Base-by-base conservation (phyloP, 106 monocot genomes). In the Acorus gramineus region DNA sequence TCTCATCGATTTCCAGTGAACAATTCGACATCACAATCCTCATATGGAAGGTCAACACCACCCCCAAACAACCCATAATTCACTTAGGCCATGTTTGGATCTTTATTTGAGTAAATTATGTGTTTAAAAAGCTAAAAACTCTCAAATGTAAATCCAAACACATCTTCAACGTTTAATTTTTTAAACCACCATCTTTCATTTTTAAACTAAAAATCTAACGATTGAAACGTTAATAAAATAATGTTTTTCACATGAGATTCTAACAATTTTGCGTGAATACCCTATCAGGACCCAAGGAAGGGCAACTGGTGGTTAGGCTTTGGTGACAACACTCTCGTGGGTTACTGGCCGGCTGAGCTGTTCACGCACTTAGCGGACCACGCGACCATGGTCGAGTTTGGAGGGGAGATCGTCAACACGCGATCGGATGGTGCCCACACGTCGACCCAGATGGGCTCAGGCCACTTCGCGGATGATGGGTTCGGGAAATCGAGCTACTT, bases 301-400 rank as follows among this genome's bases (percentile, higher is more conserved):
- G 96, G 96, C 5, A 85, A 91, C 77, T 96, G 96, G 96, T 96
- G 96, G 96, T 77, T 96, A 82, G 77, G 96, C 67, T 96, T 78
- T 61, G 96, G 90, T 0, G 87, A 91, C 45, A 58, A 57, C 74
- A 57, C 67, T 58, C 73, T 96, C 5, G 91, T 96, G 0, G 96
- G 96, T 12, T 96, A 96, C 79, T 96, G 96, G 96, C 96, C 96
- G 42, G 85, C 85, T 4, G 91, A 96, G 77, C 82, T 96, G 5
- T 96, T 96, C 87, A 96, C 87, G 2, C 96, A 96, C 81, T 74
- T 96, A 0, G 69, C 87, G 0, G 82, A 96, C 71, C 84, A 79
- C 7, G 96, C 96, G 2, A 87, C 80, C 4, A 96, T 96, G 96
- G 90, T 96, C 47, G 87, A 96, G 53, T 96, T 90, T 90, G 96